Percentiles rank a stretch among this genome's conserved stretches.
These are phyloP conservation scores for Serendipita indica DNA, from an alignment of 768 basidiomycete species.

Conservation along the genomic window DNA sequence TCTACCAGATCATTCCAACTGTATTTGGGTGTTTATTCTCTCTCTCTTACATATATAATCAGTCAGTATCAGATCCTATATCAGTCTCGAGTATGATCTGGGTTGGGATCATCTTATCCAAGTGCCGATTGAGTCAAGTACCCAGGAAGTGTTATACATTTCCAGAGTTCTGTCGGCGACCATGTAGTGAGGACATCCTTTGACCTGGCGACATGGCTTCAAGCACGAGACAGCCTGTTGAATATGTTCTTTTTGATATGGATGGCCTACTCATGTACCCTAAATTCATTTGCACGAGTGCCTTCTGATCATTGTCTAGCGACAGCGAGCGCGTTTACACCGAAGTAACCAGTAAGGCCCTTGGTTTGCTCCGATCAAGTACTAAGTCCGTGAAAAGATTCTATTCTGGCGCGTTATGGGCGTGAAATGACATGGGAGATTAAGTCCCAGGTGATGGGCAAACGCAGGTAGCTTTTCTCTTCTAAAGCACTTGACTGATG, in stretches of 20 bases:
- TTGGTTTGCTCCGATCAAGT: constrained; percentile 33
- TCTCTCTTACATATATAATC: too few species aligned
- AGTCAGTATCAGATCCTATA: too few species aligned
- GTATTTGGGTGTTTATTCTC: too few species aligned
- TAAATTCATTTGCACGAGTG: constrained; percentile 7
- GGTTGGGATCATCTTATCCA: too few species aligned
- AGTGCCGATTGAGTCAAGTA: too few species aligned
- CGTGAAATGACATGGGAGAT: constrained; percentile 78
- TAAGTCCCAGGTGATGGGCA: constrained; percentile 80
- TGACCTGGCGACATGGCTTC: too few species aligned
- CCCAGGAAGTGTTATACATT: too few species aligned
- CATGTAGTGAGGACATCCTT: too few species aligned
- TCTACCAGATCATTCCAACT: too few species aligned
- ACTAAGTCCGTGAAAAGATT: constrained; percentile 32
- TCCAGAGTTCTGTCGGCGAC: too few species aligned
- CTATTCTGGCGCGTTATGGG: constrained; percentile 57
- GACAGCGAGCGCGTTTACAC: constrained; percentile 63
- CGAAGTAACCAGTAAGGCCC: constrained; percentile 53
- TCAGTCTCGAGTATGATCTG: too few species aligned
- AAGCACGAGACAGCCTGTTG: too few species aligned
- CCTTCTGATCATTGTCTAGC: constrained; percentile 53
- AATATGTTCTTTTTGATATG: constrained; percentile 62
- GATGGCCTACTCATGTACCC: constrained; percentile 36
- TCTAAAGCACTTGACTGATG: constrained; percentile 21
- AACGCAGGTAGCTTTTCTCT: constrained; percentile 33